Percentiles rank a stretch among this genome's conserved stretches.
Conservation (phyloP, 108 stramenopile species). For the Nannochloropsis salina region DNA sequence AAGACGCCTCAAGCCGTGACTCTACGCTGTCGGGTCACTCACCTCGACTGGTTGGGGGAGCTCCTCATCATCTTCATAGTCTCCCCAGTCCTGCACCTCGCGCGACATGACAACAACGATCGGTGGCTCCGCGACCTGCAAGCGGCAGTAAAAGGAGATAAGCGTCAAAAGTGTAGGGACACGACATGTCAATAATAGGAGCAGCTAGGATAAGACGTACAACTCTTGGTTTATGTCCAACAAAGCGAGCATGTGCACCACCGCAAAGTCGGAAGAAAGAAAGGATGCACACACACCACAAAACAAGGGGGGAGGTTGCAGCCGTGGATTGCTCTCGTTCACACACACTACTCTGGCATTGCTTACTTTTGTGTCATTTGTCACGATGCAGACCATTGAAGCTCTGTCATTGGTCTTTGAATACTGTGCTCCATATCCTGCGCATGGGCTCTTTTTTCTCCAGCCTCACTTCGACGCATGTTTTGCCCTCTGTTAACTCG, state of each 20-base stretch:
- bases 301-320: not conserved
- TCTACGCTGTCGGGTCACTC: not conserved
- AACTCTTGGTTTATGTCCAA: too few relatives aligned
- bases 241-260: too few relatives aligned
- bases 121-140: too few relatives aligned
- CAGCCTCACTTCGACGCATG: not conserved
- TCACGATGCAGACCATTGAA: too few relatives aligned
- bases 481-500: conserved; percentile 4
- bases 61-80: conserved; percentile 15
- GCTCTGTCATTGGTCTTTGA: not conserved
- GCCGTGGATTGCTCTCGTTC: not conserved
- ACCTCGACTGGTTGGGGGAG: not conserved
- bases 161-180: too few relatives aligned
- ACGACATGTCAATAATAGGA: too few relatives aligned
- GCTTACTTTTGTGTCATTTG: too few relatives aligned
- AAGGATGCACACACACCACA: not conserved
- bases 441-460: not conserved
- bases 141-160: too few relatives aligned
- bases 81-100: conserved; percentile 11
- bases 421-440: conserved; percentile 9
- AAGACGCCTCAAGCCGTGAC: too few relatives aligned
- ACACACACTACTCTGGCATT: too few relatives aligned
- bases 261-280: too few relatives aligned
- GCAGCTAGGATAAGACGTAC: too few relatives aligned
- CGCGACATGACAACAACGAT: not conserved